These are phyloP conservation scores for Colletotrichum australisinense DNA, from an alignment of 2,329 filamentous ascomycete genomes.

Conservation along the genomic window DNA sequence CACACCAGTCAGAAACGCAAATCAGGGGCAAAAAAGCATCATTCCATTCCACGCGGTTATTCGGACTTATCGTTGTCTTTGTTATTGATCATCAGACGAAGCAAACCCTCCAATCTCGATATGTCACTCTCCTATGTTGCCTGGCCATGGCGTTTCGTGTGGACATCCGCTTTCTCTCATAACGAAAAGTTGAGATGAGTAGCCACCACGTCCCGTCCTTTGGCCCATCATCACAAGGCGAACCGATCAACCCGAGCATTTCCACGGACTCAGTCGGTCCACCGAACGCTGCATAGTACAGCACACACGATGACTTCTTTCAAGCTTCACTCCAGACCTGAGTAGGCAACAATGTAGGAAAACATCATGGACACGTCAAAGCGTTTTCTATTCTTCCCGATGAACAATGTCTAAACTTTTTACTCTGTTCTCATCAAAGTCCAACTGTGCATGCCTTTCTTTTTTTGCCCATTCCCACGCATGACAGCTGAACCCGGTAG, in stretches of 20 bases:
- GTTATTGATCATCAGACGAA: background rate
- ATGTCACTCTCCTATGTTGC: background rate
- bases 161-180: background rate
- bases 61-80: background rate
- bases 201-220: background rate
- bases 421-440: background rate
- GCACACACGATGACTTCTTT: background rate
- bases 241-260: background rate
- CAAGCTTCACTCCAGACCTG: background rate
- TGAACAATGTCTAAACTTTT: background rate
- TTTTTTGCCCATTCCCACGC: background rate
- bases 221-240: background rate
- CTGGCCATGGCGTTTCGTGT: no score
- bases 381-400: background rate
- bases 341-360: background rate
- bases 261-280: background rate
- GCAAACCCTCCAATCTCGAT: background rate
- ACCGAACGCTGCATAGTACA: background rate
- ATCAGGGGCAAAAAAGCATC: slow-evolving; percentile 1
- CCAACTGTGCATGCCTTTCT: background rate
- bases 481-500: background rate
- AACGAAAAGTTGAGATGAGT: slow-evolving; percentile 6
- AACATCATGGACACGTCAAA: background rate
- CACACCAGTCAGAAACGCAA: background rate
- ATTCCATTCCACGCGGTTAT: background rate